A percentile compares a stretch with the other conserved stretches of the same genome.
phyloP scores from a whole-genome alignment of 2,329 filamentous ascomycete species.

The Aureobasidium sp. region DNA sequence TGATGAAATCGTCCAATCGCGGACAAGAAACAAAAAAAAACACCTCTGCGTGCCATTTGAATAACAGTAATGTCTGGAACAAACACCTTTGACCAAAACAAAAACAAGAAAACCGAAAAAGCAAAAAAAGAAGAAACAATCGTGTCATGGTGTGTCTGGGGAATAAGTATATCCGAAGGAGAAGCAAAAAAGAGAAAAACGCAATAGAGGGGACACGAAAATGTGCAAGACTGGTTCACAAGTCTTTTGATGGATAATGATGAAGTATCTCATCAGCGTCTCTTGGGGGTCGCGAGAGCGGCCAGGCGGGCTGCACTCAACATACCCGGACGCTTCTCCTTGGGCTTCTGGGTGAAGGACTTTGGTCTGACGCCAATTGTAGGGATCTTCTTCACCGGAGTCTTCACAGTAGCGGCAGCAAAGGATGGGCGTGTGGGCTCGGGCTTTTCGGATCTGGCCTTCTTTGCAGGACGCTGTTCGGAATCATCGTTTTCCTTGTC shows the following conservation, averaged over 20 bases:
- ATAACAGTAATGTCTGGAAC: background rate
- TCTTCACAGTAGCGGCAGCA: slow-evolving; percentile 21
- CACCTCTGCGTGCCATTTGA: background rate
- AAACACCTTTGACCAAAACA: slow-evolving; percentile 29
- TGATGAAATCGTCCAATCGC: background rate
- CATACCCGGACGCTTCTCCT: slow-evolving; percentile 16
- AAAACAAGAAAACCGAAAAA: too few species aligned
- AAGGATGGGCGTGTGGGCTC: slow-evolving; percentile 17
- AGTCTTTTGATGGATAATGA: background rate
- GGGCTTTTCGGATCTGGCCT: slow-evolving; percentile 10
- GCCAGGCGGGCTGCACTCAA: slow-evolving; percentile 15
- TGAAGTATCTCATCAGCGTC: background rate
- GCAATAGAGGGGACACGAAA: background rate
- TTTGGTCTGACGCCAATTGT: slow-evolving; percentile 29
- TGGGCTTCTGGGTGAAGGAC: slow-evolving; percentile 23
- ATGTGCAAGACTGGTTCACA: background rate
- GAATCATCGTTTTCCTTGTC: slow-evolving; percentile 38
- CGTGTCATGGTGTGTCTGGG: background rate
- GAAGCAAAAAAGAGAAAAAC: background rate
- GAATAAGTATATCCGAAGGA: background rate
- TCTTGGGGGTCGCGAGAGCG: slow-evolving; percentile 14
- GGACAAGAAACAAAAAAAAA: slow-evolving; percentile 6
- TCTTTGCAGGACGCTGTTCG: slow-evolving; percentile 18
- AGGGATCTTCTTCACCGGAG: slow-evolving; percentile 18
- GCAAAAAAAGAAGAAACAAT: background rate